Percentiles rank a stretch among this genome's conserved stretches.
Conservation (phyloP, 2,329 filamentous ascomycete genomes). For the Thelonectria discophora region DNA sequence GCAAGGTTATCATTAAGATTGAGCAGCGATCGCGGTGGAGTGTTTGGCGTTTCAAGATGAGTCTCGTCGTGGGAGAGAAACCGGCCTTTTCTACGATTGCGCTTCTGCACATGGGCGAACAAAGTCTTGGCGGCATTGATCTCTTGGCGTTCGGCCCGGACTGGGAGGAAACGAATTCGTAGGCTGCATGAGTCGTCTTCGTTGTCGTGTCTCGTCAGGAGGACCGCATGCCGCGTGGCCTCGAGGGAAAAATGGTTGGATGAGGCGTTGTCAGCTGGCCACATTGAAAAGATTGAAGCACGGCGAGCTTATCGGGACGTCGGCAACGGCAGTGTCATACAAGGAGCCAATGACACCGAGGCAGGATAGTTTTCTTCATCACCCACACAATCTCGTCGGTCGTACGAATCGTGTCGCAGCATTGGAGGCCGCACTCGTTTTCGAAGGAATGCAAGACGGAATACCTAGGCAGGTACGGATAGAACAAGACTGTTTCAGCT, state of each 20-base stretch:
- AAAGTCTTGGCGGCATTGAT: constrained; percentile 1
- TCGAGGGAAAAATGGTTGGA: not conserved
- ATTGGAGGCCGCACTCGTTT: constrained; percentile 8
- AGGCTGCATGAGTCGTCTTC: too few relatives aligned
- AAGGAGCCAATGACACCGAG: constrained; percentile 10
- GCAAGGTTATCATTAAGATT: constrained; percentile 28
- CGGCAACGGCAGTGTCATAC: constrained; percentile 1
- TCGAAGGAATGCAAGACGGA: not conserved
- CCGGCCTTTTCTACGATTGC: not conserved
- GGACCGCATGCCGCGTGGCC: constrained; percentile 11
- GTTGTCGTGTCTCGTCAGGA: constrained; percentile 5
- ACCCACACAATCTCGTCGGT: constrained; percentile 10
- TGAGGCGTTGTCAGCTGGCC: constrained; percentile 21
- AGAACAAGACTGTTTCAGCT: not conserved
- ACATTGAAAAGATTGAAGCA: constrained; percentile 6
- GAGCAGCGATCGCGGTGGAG: constrained; percentile 26
- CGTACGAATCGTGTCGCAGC: not conserved
- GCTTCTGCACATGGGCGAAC: constrained; percentile 11
- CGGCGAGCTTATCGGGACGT: constrained; percentile 1
- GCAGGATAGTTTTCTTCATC: constrained; percentile 13
- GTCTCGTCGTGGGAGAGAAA: constrained; percentile 9
- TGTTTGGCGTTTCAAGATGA: constrained; percentile 30
- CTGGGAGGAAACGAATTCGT: not conserved
- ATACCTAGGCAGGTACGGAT: too few relatives aligned
- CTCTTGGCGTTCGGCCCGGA: constrained; percentile 14